Base-by-base conservation (phyloP, 1,284 basidiomycete species). In the Pterulicium gracile region DNA sequence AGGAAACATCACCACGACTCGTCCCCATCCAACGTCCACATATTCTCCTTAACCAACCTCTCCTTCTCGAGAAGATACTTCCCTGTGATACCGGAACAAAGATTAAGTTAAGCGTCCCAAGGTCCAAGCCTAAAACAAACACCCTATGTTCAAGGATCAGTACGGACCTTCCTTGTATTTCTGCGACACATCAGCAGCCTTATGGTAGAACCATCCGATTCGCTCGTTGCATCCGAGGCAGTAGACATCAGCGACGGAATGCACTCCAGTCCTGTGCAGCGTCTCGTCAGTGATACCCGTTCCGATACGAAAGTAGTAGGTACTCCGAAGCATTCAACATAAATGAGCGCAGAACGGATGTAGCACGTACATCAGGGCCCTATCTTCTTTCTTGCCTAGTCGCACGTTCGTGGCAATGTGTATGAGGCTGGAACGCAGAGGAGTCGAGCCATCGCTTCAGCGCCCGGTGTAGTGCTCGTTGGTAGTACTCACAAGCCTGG, bases 1-100 rank as follows among this genome's bases (percentile, higher is more conserved):
- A 32, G 27, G n/a, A 32, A 32, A 32, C 7, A 10, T 10, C 7
- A 32, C 27, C n/a, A 32, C 27, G 10, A 32, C 32, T 45, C 44
- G 10, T 12, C 24, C 41, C 68, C 61, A 53, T 81, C 77, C 47
- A 83, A 55, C 40, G 63, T 70, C 88, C 87, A 91, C 20, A 73
- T 73, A 56, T 90, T 90, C 58, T 88, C 83, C 58, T 90, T 90
- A 45, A 86, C 66, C 3, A 91, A 62, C 55, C 77, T 79, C 65
- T 88, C 86, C 40, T 81, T 72, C 59, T 92, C 88, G 36, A 92
- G 68, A n/a, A 92, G 70, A 56, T 82, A 90, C 60, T 90, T 90
- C 7, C 85, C 88, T 88, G 48, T 35, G 24, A 41, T 23, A 3
- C 17, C 27, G 17, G 40, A 44, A 17, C 49, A 20, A 44, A 45